Evolutionary conservation across 2,329 filamentous ascomycete species (phyloP), one percentile per base, ranked within the genome.

Genomic region (Neonectria hederae): DNA sequence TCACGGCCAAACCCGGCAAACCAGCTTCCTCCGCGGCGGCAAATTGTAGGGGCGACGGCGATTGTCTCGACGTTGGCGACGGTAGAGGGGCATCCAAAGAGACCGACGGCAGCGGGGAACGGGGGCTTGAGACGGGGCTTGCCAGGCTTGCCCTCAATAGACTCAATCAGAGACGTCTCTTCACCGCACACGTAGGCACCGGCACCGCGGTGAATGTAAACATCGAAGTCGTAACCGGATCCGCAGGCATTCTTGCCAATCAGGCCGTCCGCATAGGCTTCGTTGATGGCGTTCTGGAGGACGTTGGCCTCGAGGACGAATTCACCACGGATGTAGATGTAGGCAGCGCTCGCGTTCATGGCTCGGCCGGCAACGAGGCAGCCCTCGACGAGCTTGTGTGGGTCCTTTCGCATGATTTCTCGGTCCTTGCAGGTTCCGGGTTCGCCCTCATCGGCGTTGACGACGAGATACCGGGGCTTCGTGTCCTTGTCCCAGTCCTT

Each of bases 351-450:
- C 77, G 94, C 96, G 84, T 99, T 99, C 96, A 99, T 99, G 77
- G 96, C 94, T 78, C 96, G 92, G 56, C 96, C 96, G 72, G 96
- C 94, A 53, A 99, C 91, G 69, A 99, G 86, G 82, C 96, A 99
- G 78, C 96, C 96, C 84, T 99, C 96, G 77, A 99, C 86, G 70
- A 99, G 92, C 87, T 99, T 99, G 86, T 99, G 96, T 68, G 96
- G 96, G 80, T 99, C 96, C 84, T 99, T 99, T 83, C 96, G 94
- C 96, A 99, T 99, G 74, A 99, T 99, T 82, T 99, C 96, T 78
- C 96, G 91, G 82, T 99, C 96, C 85, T 99, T 99, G 90, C 96
- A 99, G 58, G 96, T 99, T 80, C 96, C 96, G 30, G 96, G 96
- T 83, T 99, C 96, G 76, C 96, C 96, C 84, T 99, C 96, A 80